Conservation (phyloP, 1,284 basidiomycete species). For the Heterobasidion irregulare region DNA sequence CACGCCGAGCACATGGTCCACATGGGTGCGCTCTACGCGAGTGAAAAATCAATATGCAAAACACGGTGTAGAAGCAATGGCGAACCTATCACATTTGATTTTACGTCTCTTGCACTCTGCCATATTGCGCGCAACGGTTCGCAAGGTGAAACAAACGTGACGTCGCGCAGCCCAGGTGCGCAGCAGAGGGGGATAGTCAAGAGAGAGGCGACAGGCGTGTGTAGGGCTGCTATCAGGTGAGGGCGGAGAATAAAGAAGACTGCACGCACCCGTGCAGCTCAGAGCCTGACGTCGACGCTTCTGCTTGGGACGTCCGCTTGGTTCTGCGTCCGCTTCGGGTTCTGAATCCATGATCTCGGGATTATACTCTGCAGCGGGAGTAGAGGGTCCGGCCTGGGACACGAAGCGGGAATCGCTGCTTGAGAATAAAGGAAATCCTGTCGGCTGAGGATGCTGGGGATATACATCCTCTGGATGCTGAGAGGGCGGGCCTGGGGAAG, state of each 20-base stretch:
- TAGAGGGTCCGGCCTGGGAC: neutral
- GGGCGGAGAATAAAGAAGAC: constrained; percentile 5
- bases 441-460: neutral
- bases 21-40: constrained; percentile 40
- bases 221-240: constrained; percentile 5
- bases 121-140: constrained; percentile 6
- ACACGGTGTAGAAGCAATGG: constrained; percentile 11
- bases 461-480: neutral
- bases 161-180: neutral
- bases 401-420: neutral
- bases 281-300: constrained; percentile 66
- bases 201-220: constrained; percentile 9
- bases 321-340: constrained; percentile 34
- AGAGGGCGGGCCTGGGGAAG: constrained; percentile 18
- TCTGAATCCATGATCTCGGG: constrained; percentile 32
- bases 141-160: neutral
- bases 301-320: constrained; percentile 46
- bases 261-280: constrained; percentile 64
- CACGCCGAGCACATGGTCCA: constrained; percentile 44
- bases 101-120: constrained; percentile 52
- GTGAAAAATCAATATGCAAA: constrained; percentile 11
- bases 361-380: constrained; percentile 6
- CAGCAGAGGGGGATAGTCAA: constrained; percentile 6
- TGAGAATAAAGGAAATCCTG: constrained; percentile 1
- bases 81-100: constrained; percentile 53